phyloP scores from a whole-genome alignment of 1,284 basidiomycete species.

The Porogramme epimiltina region DNA sequence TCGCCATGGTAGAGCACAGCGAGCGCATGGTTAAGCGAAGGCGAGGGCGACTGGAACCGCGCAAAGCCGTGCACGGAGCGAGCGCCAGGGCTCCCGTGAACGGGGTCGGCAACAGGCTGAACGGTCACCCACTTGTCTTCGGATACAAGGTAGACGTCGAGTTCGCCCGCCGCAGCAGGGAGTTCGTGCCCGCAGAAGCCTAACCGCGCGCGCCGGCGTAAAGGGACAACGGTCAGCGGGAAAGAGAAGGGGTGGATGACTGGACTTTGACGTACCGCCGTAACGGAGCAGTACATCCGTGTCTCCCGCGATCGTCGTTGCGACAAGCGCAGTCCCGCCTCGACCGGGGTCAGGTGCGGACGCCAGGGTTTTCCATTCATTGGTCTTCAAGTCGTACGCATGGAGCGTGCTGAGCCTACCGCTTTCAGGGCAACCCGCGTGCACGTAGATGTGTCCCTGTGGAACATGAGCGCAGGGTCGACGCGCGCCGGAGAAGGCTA shows the following conservation, averaged over 20 bases:
- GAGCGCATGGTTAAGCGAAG: constrained; percentile 17
- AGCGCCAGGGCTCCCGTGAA: constrained; percentile 27
- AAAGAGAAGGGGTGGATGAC: background rate
- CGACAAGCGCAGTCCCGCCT: constrained; percentile 37
- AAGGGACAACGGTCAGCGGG: background rate
- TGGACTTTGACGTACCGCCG: constrained; percentile 8
- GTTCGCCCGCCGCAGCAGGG: constrained; percentile 22
- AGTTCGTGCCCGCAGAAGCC: constrained; percentile 37
- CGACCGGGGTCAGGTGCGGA: constrained; percentile 40
- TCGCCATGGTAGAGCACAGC: constrained; percentile 37
- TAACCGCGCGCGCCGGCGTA: constrained; percentile 3
- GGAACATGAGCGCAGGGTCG: background rate
- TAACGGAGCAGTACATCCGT: constrained; percentile 19
- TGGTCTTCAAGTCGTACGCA: constrained; percentile 34
- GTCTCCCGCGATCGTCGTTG: constrained; percentile 26
- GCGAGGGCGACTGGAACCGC: constrained; percentile 17
- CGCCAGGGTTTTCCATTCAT: constrained; percentile 35
- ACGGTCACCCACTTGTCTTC: constrained; percentile 28
- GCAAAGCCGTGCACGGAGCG: constrained; percentile 33
- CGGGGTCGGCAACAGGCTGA: constrained; percentile 20
- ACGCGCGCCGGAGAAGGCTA: background rate
- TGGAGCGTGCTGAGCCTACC: constrained; percentile 38
- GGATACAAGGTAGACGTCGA: constrained; percentile 33
- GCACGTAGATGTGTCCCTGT: constrained; percentile 41
- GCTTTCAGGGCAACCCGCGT: constrained; percentile 42